Conservation (phyloP, 1,284 basidiomycete genomes). For the Salmacisia buchloeana region DNA sequence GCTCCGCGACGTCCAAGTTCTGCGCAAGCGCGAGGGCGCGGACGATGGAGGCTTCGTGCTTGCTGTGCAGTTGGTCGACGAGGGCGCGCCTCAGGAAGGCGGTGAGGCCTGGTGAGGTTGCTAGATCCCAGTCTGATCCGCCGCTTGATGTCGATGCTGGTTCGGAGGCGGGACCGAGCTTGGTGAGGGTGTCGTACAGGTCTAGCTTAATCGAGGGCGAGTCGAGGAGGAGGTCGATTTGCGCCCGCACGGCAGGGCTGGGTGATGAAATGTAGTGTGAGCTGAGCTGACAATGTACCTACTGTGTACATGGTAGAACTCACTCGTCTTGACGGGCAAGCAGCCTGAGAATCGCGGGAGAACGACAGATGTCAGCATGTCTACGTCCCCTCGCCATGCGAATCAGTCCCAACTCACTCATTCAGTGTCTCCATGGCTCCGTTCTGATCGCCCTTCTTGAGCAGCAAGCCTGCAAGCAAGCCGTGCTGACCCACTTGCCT, state of each 20-base stretch:
- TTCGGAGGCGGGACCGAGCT: no score
- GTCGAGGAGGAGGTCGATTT: constrained; percentile 6
- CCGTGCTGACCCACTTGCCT: background rate
- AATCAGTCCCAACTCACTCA: background rate
- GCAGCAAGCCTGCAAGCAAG: background rate
- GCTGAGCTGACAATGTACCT: background rate
- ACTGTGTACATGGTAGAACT: background rate
- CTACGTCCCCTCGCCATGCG: background rate
- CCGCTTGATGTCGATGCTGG: no score
- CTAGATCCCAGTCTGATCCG: background rate
- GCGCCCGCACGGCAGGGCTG: background rate
- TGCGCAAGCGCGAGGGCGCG: background rate
- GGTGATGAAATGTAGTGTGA: background rate
- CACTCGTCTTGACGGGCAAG: background rate
- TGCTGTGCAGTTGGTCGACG: background rate
- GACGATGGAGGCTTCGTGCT: background rate
- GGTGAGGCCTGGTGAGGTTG: background rate
- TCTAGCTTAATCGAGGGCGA: background rate
- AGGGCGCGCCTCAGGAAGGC: background rate
- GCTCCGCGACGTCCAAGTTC: constrained; percentile 4
- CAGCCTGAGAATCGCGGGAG: background rate
- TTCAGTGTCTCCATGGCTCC: constrained; percentile 6
- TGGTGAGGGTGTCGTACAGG: background rate
- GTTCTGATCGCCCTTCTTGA: constrained; percentile 4
- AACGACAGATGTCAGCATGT: background rate